Evolutionary conservation across 2,329 filamentous ascomycete genomes (phyloP).

Genomic region (Fusarium odoratissimum): DNA sequence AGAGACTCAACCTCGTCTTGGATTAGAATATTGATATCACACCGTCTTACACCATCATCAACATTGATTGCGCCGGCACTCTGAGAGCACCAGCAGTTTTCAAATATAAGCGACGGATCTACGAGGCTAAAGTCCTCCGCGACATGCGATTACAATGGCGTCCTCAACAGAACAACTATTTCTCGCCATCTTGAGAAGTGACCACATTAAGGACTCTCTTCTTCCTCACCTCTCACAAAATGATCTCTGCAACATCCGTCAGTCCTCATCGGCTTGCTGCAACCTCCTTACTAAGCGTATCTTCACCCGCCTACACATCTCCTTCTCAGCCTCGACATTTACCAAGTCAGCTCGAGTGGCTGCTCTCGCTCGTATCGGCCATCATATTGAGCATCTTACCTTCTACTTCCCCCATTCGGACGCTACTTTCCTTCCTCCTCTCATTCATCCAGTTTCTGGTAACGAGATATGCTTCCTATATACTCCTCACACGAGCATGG

Average conservation of each 20-base stretch:
- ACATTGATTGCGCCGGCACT: not conserved
- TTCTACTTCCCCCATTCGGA: conserved; percentile 81
- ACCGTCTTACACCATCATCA: conserved; percentile 29
- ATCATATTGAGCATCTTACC: conserved; percentile 80
- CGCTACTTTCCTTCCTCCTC: conserved; percentile 86
- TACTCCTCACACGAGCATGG: conserved; percentile 77
- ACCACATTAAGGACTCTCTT: conserved; percentile 61
- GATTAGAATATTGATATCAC: conserved; percentile 16
- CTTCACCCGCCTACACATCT: conserved; percentile 76
- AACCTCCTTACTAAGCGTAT: conserved; percentile 75
- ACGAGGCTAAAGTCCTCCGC: conserved; percentile 32
- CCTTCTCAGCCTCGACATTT: conserved; percentile 79
- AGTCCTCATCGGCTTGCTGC: conserved; percentile 76
- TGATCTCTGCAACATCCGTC: conserved; percentile 70
- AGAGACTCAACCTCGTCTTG: conserved; percentile 1
- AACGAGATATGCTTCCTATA: conserved; percentile 85
- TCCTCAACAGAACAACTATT: conserved; percentile 59
- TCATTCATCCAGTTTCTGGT: conserved; percentile 81
- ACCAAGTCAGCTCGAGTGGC: conserved; percentile 78
- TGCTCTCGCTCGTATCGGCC: conserved; percentile 81
- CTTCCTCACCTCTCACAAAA: conserved; percentile 61
- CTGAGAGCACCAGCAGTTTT: conserved; percentile 6
- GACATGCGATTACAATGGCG: conserved; percentile 66
- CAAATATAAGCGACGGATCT: conserved; percentile 1
- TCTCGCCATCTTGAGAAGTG: conserved; percentile 67